phyloP scores from a whole-genome alignment of 257 asterid genomes.

The Fraxinus cuspidata region DNA sequence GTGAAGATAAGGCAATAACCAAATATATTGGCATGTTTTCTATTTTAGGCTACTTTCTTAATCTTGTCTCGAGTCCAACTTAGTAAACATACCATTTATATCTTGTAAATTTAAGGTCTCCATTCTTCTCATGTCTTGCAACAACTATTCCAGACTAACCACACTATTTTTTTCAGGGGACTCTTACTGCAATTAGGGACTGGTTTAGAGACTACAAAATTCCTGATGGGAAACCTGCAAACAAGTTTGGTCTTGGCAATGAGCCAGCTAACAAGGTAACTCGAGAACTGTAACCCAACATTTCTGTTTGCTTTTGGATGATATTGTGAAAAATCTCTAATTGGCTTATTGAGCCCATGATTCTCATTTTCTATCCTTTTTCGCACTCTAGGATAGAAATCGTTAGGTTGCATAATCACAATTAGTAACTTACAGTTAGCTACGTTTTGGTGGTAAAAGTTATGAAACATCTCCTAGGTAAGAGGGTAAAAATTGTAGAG shows the following conservation, averaged over 20 bases:
- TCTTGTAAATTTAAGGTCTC: background rate
- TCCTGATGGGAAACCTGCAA: conserved; percentile 98
- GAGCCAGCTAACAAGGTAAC: conserved; percentile 93
- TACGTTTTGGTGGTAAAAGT: background rate
- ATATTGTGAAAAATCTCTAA: background rate
- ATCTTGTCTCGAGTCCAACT: background rate
- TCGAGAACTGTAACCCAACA: background rate
- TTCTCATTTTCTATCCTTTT: no score
- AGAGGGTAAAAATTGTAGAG: no score
- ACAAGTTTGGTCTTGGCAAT: conserved; percentile 91
- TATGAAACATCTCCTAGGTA: no score
- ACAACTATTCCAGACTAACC: conserved; percentile 5
- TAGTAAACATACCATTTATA: background rate
- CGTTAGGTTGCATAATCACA: background rate
- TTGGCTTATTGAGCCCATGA: background rate
- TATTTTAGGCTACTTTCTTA: no score
- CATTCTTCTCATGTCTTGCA: background rate
- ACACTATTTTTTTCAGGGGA: conserved; percentile 54
- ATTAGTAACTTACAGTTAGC: background rate
- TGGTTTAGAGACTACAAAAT: conserved; percentile 99
- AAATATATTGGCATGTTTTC: no score
- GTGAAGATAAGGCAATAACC: no score
- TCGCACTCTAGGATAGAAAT: no score
- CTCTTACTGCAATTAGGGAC: conserved; percentile 92
- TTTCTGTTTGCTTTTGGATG: background rate